Base-by-base conservation (phyloP, 2,329 filamentous ascomycete genomes). In the Aspergillus udagawae region DNA sequence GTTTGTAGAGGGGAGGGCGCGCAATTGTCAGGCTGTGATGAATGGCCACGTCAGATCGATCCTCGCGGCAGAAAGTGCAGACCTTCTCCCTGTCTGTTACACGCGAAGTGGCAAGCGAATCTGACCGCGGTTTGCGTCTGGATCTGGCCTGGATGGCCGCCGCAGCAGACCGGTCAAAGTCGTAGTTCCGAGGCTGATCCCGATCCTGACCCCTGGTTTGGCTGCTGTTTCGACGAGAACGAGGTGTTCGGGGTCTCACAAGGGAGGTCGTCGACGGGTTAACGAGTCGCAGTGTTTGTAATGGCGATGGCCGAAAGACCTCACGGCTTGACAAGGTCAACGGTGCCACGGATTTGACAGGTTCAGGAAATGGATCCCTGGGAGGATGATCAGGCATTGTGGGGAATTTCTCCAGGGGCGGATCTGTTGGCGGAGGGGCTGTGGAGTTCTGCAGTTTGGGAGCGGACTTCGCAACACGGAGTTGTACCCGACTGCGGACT, bases 401-500 rank as follows among this genome's bases (percentile, higher is more conserved):
- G 0, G 70, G 70, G 45, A 71, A 71, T 10, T 66, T 65, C 52
- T 73, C 71, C 4, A 65, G 51, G 20, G 44, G 21, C 5, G 60
- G 6, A 52, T 27, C 14, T 51, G 66, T 61, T 44, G 67, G 60
- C 1, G 64, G 48, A 60, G 63, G 52, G 9, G 59, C 28, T 55
- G 60, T 56, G n/a, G 65, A 54, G 14, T 65, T 66, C 41, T 72
- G 64, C 23, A 75, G 67, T 56, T 67, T 69, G 2, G 70, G 70
- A 9, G 70, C 67, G 0, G 73, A 75, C 60, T 73, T 75, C 35
- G 73, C 71, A 4, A 68, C 70, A 17, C 72, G 70, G 1, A 75
- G 66, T 56, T 75, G 73, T 10, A 73, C 73, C 9, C 71, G 69
- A 51, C 73, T 75, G 47, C 73, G 73, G 7, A 75, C 73, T 57